Evolutionary conservation across 2,329 filamentous ascomycete genomes (phyloP).

Genomic region (Chaetomiaceae sp.): DNA sequence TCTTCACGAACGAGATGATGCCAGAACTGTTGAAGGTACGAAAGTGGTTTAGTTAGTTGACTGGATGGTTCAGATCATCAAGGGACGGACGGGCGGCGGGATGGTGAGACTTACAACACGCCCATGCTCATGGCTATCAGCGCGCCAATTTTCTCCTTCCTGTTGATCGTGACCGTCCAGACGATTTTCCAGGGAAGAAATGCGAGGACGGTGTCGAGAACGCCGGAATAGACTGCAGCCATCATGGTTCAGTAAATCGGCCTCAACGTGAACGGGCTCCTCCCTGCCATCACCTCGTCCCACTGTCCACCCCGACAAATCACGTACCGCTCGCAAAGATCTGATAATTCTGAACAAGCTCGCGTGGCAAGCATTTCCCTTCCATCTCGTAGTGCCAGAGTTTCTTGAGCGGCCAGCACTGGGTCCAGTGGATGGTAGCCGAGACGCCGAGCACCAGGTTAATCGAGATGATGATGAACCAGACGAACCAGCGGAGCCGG

Average conservation of each 20-base stretch:
- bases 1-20: constrained; percentile 15
- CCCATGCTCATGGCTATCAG: constrained; percentile 39
- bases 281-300: too few relatives aligned
- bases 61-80: too few relatives aligned
- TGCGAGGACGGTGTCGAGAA: constrained; percentile 34
- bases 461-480: constrained; percentile 27
- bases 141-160: constrained; percentile 36
- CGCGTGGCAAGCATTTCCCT: constrained; percentile 30
- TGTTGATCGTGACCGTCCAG: constrained; percentile 33
- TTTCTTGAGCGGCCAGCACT: constrained; percentile 28
- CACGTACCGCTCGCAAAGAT: constrained; percentile 25
- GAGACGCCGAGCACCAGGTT: constrained; percentile 24
- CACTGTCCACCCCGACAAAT: background rate
- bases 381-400: constrained; percentile 24
- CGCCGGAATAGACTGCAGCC: constrained; percentile 19
- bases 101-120: constrained; percentile 29
- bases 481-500: constrained; percentile 22
- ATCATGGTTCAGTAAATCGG: background rate
- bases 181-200: constrained; percentile 38
- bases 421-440: constrained; percentile 26
- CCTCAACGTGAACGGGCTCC: too few relatives aligned
- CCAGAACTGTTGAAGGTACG: constrained; percentile 23
- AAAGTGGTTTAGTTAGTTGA: background rate
- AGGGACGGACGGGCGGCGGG: background rate
- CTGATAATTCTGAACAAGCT: constrained; percentile 28